Evolutionary conservation across 805 yeast genomes (phyloP), one percentile per base, ranked within the genome.

Genomic region (Ogataea naganishii): DNA sequence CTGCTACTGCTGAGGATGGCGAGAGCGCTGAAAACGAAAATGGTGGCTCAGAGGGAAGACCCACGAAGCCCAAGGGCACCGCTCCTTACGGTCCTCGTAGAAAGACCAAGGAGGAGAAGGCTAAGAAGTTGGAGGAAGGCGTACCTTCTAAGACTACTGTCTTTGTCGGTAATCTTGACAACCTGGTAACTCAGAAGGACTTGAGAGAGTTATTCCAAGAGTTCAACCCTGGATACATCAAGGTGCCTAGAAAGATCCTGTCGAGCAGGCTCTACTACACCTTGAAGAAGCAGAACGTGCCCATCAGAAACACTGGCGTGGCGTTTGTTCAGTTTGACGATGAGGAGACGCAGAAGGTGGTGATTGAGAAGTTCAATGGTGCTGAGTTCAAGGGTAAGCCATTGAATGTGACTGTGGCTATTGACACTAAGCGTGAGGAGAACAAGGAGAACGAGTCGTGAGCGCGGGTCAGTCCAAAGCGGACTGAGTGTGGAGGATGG

Each of bases 391-490:
- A 72, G 37, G 95, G 80, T 29, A 71, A 82, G 52, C 64, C 63
- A 29, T 58, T 86, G 35, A 58, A 68, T 26, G 84, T 80, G 35
- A 79, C 77, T 40, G 69, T 78, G 43, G 95, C 95, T 14, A 69
- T 81, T 38, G 83, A 78, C 45, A 62, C 76, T 8, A 60, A 66
- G 39, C 33, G 33, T 18, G 57, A 46, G 20, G 53, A 47, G 18
- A 50, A 47, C 15, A 56, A 44, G 27, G 43, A 38, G 14, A 43
- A 40, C 21, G 26, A 30, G 28, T 11, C 27, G 26, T 28, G n/a
- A 28, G 24, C 21, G 29, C 24, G 10, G 30, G 14, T 22, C 28
- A 21, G 7, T 11, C 29, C 12, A 26, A 14, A 7, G 15, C 23
- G 12, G 6, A 21, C 12, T 21, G 23, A 21, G 12, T 6, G 7